These are phyloP conservation scores for Byssothecium circinans DNA, from an alignment of 2,329 filamentous ascomycete species.

Conservation along the genomic window DNA sequence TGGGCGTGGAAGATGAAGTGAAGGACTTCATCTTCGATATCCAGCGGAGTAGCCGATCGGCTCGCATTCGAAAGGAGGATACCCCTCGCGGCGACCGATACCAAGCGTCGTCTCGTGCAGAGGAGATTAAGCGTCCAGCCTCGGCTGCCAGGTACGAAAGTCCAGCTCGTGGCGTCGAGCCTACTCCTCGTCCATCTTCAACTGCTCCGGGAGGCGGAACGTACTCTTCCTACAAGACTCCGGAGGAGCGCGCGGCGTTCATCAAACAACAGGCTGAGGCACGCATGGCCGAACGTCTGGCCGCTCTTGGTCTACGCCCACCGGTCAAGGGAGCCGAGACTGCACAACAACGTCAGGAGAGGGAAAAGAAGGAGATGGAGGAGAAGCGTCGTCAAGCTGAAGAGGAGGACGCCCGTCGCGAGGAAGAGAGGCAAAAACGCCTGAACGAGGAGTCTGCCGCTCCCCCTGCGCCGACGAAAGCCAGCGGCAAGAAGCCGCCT, in stretches of 20 bases:
- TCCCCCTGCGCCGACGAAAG: slow-evolving; percentile 57
- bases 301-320: slow-evolving; percentile 87
- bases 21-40: slow-evolving; percentile 98
- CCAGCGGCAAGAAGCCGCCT: slow-evolving; percentile 59
- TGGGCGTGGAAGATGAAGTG: slow-evolving; percentile 95
- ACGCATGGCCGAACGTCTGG: slow-evolving; percentile 93
- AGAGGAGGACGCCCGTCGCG: slow-evolving; percentile 87
- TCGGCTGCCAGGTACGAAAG: slow-evolving; percentile 55
- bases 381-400: slow-evolving; percentile 87
- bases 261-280: slow-evolving; percentile 97
- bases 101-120: slow-evolving; percentile 47
- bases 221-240: slow-evolving; percentile 83
- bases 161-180: slow-evolving; percentile 47
- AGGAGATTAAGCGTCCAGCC: slow-evolving; percentile 28
- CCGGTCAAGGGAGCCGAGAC: slow-evolving; percentile 78
- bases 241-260: slow-evolving; percentile 90
- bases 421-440: slow-evolving; percentile 81
- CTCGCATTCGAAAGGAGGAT: slow-evolving; percentile 67
- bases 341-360: slow-evolving; percentile 79
- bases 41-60: slow-evolving; percentile 79
- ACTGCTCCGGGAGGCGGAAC: slow-evolving; percentile 61
- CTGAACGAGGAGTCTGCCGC: slow-evolving; percentile 74
- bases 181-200: slow-evolving; percentile 59
- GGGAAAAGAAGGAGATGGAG: slow-evolving; percentile 83
- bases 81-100: slow-evolving; percentile 34